These are phyloP conservation scores for Chloropicon primus DNA, from an alignment of 139 green algal genomes.

Conservation along the genomic window DNA sequence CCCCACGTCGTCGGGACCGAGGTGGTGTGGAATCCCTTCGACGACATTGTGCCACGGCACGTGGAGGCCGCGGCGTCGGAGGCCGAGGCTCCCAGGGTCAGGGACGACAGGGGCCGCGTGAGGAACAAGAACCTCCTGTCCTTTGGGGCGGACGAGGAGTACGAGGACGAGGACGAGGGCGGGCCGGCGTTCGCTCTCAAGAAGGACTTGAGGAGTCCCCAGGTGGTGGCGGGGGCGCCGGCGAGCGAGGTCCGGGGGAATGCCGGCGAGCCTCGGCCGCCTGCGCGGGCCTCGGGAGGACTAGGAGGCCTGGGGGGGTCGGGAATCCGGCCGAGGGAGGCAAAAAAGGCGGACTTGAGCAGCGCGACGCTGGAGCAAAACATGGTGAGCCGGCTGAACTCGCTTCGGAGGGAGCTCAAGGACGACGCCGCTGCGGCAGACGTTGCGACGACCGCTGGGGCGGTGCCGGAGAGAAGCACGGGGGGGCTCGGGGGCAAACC, in stretches of 20 bases:
- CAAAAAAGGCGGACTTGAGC: background rate
- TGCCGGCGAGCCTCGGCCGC: too few relatives aligned
- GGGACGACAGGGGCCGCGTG: background rate
- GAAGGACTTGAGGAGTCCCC: too few relatives aligned
- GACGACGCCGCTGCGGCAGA: background rate
- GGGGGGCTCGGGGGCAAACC: background rate
- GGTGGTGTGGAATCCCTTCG: slow-evolving; percentile 91
- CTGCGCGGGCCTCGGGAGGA: too few relatives aligned
- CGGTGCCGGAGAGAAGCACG: background rate
- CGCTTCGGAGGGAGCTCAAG: background rate
- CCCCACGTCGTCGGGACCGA: slow-evolving; percentile 44
- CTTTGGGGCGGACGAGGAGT: slow-evolving; percentile 61
- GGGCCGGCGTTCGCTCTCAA: background rate
- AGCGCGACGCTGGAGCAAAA: background rate
- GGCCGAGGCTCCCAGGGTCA: background rate
- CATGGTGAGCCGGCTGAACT: background rate
- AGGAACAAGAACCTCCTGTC: slow-evolving; percentile 54
- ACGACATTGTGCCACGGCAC: slow-evolving; percentile 69
- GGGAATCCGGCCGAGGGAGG: too few relatives aligned
- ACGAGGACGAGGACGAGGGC: slow-evolving; percentile 22
- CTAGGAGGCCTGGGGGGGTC: too few relatives aligned
- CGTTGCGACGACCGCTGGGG: background rate
- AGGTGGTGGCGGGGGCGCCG: too few relatives aligned
- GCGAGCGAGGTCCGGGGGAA: too few relatives aligned
- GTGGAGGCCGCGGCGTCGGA: background rate